A percentile compares a stretch with the other conserved stretches of the same genome.
phyloP scores from a whole-genome alignment of 306 rosid species.

The Cucurbita ficifolia region DNA sequence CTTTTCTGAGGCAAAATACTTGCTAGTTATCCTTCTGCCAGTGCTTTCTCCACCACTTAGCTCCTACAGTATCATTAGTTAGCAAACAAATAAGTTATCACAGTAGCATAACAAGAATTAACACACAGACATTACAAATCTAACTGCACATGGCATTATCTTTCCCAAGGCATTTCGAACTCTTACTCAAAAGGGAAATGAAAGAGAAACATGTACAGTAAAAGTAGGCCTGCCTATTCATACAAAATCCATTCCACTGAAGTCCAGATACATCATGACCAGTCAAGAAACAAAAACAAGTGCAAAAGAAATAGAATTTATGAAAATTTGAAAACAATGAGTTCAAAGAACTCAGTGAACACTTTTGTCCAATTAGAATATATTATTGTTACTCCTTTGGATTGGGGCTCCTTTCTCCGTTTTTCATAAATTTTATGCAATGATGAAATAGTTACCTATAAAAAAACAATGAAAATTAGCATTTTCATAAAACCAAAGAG shows the following conservation, averaged over 20 bases:
- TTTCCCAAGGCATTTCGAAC: neutral
- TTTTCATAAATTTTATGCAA: neutral
- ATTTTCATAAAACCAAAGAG: neutral
- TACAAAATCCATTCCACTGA: neutral
- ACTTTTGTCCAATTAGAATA: neutral
- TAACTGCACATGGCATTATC: neutral
- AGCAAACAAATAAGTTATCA: neutral
- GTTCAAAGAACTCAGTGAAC: neutral
- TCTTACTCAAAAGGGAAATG: neutral
- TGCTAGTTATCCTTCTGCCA: constrained; percentile 71
- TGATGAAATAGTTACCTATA: neutral
- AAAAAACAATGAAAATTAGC: neutral
- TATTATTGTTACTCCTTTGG: neutral
- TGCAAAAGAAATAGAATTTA: neutral
- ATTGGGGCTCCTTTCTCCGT: neutral
- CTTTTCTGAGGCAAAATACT: constrained; percentile 42
- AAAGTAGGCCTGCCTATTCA: neutral
- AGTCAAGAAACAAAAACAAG: neutral
- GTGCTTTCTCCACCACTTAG: constrained; percentile 39
- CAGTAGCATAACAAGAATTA: neutral
- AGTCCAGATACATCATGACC: neutral
- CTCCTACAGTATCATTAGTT: constrained; percentile 20
- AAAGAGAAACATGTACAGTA: neutral
- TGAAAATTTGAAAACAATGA: neutral
- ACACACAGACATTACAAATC: neutral